Evolutionary conservation across 1,284 basidiomycete genomes (phyloP).

Genomic region (Cryptococcus depauperatus): DNA sequence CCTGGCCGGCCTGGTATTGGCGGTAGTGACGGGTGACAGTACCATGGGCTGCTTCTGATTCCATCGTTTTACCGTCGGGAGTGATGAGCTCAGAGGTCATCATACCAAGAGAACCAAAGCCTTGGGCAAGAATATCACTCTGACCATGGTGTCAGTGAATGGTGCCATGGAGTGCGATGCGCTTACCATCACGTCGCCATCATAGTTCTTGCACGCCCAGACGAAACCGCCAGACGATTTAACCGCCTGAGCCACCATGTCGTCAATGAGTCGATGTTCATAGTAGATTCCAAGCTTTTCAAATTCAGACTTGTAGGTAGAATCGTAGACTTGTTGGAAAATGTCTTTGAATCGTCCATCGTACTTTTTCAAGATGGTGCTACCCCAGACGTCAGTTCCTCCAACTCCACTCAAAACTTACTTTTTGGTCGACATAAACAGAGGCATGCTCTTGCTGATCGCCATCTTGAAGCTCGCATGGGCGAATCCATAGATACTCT

Average conservation of each 20-base stretch:
- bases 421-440: constrained; percentile 97
- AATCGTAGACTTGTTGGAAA: constrained; percentile 88
- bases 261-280: constrained; percentile 81
- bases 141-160: constrained; percentile 47
- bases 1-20: constrained; percentile 90
- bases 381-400: constrained; percentile 7
- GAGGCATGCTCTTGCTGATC: constrained; percentile 83
- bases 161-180: too few species aligned
- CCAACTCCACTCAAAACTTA: constrained; percentile 12
- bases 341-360: constrained; percentile 99
- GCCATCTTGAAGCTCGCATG: constrained; percentile 99
- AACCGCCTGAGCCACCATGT: constrained; percentile 96
- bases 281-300: constrained; percentile 83
- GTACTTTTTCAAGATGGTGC: constrained; percentile 88
- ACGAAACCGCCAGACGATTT: constrained; percentile 96
- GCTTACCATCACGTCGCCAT: constrained; percentile 69
- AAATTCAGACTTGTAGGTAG: constrained; percentile 72
- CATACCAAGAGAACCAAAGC: constrained; percentile 85
- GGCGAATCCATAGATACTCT: constrained; percentile 89
- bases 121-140: constrained; percentile 83
- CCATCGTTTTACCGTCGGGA: constrained; percentile 84
- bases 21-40: constrained; percentile 85
- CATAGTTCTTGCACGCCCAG: constrained; percentile 97
- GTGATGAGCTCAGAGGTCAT: constrained; percentile 98
- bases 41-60: constrained; percentile 92